Percentiles rank a stretch among this genome's conserved stretches.
Evolutionary conservation across 352 stramenopile species (phyloP).

Genomic region (Phytophthora pistaciae): DNA sequence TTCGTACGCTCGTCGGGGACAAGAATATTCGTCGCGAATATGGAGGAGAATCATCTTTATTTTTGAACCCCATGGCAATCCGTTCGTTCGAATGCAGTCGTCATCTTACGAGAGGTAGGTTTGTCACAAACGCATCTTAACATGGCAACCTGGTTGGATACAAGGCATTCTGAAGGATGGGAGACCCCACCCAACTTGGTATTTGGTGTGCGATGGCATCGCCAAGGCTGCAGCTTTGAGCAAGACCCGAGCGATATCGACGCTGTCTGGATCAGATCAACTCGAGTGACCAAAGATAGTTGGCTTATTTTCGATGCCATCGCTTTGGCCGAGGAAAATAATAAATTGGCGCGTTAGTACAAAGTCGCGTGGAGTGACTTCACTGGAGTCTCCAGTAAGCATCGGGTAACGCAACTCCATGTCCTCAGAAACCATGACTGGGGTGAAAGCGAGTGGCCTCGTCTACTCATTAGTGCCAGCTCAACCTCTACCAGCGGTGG

Average conservation of each 20-base stretch:
- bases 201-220: neutral
- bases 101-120: neutral
- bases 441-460: neutral
- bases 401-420: neutral
- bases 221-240: neutral
- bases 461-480: constrained; percentile 36
- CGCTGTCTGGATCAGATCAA: neutral
- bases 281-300: neutral
- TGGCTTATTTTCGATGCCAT: constrained; percentile 1
- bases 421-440: neutral
- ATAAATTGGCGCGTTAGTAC: neutral
- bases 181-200: too few species aligned
- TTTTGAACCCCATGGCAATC: constrained; percentile 3
- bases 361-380: neutral
- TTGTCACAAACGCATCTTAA: neutral
- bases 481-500: constrained; percentile 27
- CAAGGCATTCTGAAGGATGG: too few species aligned
- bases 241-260: too few species aligned
- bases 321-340: neutral
- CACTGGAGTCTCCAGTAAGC: neutral
- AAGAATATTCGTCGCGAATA: neutral
- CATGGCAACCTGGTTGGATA: neutral
- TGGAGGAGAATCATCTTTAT: constrained; percentile 5
- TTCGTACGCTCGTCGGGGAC: neutral
- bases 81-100: neutral